Evolutionary conservation across 2,329 filamentous ascomycete species (phyloP), one percentile per base, ranked within the genome.

Genomic region (Rhynchosporium graminicola): DNA sequence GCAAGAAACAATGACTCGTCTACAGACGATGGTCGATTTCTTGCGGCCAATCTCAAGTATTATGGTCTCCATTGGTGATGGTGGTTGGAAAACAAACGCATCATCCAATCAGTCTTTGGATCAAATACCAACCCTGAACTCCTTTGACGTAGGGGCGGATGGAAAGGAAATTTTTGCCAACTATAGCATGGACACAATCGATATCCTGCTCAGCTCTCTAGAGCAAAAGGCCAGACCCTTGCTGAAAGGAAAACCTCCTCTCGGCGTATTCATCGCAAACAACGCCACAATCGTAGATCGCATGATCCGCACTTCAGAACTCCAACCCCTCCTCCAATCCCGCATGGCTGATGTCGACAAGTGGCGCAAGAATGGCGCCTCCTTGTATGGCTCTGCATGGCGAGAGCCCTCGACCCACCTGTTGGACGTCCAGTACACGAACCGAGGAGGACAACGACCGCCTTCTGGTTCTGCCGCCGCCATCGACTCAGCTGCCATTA

Each of bases 241-340:
- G 48, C 84, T 95, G 62, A 92, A 93, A 72, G 86, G 85, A 64
- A 95, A 92, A 75, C 87, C 88, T 29, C 80, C 91, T 3, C 84
- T 92, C 56, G 95, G 93, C 31, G 91, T 97, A 20, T 97, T 98
- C 75, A 79, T 98, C 58, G 91, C 92, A 54, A 99, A 99, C 77
- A 92, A 88, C 66, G 85, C 96, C 63, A 85, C 88, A 63, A 85
- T 97, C 55, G 83, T 97, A 57, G 91, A 96, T 70, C 89, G 92
- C 62, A 90, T 90, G 78, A 91, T 97, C 31, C 85, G 87, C 56
- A 86, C 87, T 55, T 96, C 91, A 0, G 92, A 96, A 51, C 83
- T 99, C 4, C 82, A 82, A 4, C 81, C 85, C 2, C 83, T 97
- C 31, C 80, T 99, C 42, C 82, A 87, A 66, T 78, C 84, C 59